Evolutionary conservation across 805 yeast species (phyloP).

Genomic region (Wickerhamomyces sydowiorum): DNA sequence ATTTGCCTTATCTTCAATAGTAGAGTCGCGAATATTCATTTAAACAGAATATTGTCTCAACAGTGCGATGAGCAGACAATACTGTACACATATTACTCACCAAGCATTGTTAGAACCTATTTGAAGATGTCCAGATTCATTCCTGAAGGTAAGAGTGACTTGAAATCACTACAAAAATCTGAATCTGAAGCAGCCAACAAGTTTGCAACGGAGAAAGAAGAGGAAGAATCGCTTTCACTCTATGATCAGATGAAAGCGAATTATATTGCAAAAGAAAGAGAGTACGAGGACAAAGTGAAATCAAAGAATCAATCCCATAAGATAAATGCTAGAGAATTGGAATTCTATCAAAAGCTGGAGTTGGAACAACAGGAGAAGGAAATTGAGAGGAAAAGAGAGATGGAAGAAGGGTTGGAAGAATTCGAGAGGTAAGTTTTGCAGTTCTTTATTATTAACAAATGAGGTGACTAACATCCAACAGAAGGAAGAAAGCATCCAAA

Average conservation of each 20-base stretch:
- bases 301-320: constrained; percentile 15
- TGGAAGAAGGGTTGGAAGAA: constrained; percentile 12
- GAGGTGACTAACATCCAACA: not conserved
- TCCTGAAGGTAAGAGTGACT: constrained; percentile 22
- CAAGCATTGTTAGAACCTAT: too few species aligned
- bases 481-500: not conserved
- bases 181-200: constrained; percentile 14
- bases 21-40: too few species aligned
- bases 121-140: constrained; percentile 21
- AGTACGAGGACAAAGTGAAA: constrained; percentile 18
- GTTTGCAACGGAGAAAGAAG: constrained; percentile 16
- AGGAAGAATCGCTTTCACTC: constrained; percentile 16
- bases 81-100: too few species aligned
- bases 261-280: constrained; percentile 18
- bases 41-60: too few species aligned
- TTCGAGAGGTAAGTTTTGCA: constrained; percentile 16
- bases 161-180: constrained; percentile 10
- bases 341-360: constrained; percentile 13
- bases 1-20: too few species aligned
- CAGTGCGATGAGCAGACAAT: too few species aligned
- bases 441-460: not conserved
- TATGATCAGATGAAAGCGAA: constrained; percentile 24
- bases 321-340: constrained; percentile 14
- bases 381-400: constrained; percentile 10
- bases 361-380: constrained; percentile 7